Evolutionary conservation across 495 filamentous ascomycete genomes (phyloP).

Genomic region (Penicillium nucicola): DNA sequence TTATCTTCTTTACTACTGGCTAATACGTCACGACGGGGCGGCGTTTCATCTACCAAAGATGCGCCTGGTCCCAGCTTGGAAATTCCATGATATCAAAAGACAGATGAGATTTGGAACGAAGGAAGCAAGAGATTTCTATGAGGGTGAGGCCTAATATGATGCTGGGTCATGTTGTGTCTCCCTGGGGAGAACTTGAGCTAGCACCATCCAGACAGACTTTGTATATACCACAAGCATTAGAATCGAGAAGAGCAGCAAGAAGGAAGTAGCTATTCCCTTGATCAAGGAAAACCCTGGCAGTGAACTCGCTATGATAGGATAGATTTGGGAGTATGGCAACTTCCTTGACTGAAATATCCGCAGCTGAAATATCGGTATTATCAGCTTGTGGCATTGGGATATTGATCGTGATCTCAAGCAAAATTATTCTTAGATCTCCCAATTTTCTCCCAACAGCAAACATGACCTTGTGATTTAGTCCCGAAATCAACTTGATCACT

Average conservation of each 20-base stretch:
- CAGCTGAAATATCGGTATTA: too few species aligned
- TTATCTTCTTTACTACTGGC: conserved; percentile 5
- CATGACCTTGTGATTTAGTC: conserved; percentile 14
- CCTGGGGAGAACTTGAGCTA: too few species aligned
- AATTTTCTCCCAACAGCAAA: conserved; percentile 23
- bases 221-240: conserved; percentile 12
- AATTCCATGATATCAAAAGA: not conserved
- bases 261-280: conserved; percentile 7
- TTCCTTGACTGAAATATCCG: conserved; percentile 12
- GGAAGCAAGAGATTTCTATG: too few species aligned
- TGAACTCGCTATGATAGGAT: conserved; percentile 18
- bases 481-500: conserved; percentile 26
- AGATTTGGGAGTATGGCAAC: conserved; percentile 20
- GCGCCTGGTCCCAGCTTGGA: not conserved
- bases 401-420: conserved; percentile 28
- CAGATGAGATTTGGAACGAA: not conserved
- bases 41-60: not conserved
- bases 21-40: not conserved
- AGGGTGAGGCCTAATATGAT: too few species aligned
- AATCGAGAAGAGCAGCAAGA: conserved; percentile 6
- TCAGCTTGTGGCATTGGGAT: conserved; percentile 6
- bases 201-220: not conserved
- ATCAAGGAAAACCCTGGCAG: conserved; percentile 5
- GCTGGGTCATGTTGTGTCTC: too few species aligned
- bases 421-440: conserved; percentile 16